Conservation (phyloP, 257 asterid species). For the Pogostemon cablin region DNA sequence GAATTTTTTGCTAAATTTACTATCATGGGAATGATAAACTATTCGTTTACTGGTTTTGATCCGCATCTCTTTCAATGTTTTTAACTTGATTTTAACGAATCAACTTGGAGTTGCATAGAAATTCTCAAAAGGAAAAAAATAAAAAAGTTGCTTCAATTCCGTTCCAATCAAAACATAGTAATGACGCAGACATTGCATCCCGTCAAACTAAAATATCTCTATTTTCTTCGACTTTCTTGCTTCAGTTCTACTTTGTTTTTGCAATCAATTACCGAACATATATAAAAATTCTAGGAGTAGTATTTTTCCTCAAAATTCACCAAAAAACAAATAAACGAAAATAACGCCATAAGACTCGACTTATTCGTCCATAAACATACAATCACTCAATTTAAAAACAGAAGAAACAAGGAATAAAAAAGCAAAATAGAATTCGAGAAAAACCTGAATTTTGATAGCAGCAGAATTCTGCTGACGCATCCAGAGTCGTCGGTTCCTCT, state of each 20-base stretch:
- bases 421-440: neutral
- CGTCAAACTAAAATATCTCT: conserved; percentile 18
- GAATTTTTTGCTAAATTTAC: neutral
- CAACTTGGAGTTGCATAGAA: neutral
- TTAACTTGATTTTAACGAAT: neutral
- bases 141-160: neutral
- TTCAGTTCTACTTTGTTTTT: neutral
- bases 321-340: neutral
- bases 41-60: neutral
- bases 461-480: conserved; percentile 82
- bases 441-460: conserved; percentile 86
- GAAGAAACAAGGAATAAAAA: neutral
- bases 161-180: conserved; percentile 4
- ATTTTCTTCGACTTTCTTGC: neutral
- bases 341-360: conserved; percentile 8
- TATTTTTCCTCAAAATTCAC: conserved; percentile 20
- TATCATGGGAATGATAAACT: neutral
- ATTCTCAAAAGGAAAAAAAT: neutral
- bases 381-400: conserved; percentile 5
- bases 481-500: conserved; percentile 73
- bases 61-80: conserved; percentile 5
- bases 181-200: neutral
- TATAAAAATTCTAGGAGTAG: too few relatives aligned
- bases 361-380: conserved; percentile 19
- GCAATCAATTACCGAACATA: too few relatives aligned